Evolutionary conservation across 139 green algal species (phyloP), one percentile per base, ranked within the genome.

Genomic region (Volvox reticuliferus): DNA sequence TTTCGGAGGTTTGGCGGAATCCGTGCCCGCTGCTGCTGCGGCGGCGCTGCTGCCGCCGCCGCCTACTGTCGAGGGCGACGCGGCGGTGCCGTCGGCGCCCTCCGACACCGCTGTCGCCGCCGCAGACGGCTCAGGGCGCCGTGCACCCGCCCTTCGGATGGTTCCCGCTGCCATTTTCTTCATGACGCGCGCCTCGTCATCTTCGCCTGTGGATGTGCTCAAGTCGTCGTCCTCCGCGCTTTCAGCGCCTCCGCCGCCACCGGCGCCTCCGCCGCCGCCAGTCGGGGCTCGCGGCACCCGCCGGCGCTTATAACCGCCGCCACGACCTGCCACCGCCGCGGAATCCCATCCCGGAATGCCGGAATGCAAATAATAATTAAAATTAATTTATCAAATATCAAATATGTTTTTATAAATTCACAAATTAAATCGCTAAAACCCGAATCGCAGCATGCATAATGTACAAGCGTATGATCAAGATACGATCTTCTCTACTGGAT

Each of bases 121-220:
- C 2, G 82, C 83, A 1, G 67, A 80, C 26, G 83, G 83, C 85
- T 89, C 85, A 24, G 85, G 36, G 3, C 68, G 68, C 24, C 37
- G 85, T 12, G 44, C 36, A 55, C 86, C 86, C 0, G 86, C 86
- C 12, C 86, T 73, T 26, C 86, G 71, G 73, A 1, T 77, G 73
- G 86, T 90, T 50, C 86, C 86, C 5, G 86, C 86, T 12, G 86
- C 86, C 86, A 90, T 83, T 44, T 83, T 83, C 14, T 76, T 77
- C 71, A 90, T 90, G 28, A 89, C 84, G 37, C 71, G 55, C 28
- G 84, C 68, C 37, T 90, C 86, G 16, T 90, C 86, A 32, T 90
- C 86, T 9, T 90, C 86, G 1, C 35, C 86, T 9, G 30, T 21
- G n/a, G 33, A 24, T 18, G 82, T 69, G 0, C 67, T 88, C 19